Percentiles rank a stretch among this genome's conserved stretches.
These are phyloP conservation scores for Pythium dissotocum DNA, from an alignment of 352 stramenopile genomes.

Conservation along the genomic window DNA sequence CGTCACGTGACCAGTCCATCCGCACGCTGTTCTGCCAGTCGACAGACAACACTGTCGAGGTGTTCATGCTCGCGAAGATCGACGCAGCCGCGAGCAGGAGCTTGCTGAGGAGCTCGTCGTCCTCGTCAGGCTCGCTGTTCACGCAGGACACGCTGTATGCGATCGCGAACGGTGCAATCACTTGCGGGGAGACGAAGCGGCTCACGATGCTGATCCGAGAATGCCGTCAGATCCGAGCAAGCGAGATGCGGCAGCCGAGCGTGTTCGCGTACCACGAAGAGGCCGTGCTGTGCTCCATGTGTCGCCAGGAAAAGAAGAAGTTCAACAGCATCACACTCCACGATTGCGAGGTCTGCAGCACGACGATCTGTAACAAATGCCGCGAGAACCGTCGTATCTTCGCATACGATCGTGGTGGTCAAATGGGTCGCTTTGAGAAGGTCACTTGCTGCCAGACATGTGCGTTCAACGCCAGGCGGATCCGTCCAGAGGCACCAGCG, in stretches of 20 bases:
- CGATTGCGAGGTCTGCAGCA: conserved; percentile 33
- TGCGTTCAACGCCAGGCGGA: conserved; percentile 11
- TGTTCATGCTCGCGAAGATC: conserved; percentile 9
- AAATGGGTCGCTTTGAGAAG: conserved; percentile 13
- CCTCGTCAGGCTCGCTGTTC: conserved; percentile 1
- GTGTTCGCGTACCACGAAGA: conserved; percentile 19
- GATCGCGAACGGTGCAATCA: conserved; percentile 20
- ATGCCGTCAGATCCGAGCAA: conserved; percentile 24
- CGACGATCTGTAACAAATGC: conserved; percentile 34
- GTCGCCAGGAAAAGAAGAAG: conserved; percentile 37
- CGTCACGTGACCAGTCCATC: conserved; percentile 22
- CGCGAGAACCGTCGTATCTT: conserved; percentile 39
- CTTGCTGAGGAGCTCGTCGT: conserved; percentile 1
- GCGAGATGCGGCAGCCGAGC: conserved; percentile 3
- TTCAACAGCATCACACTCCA: conserved; percentile 32
- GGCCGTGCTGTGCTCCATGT: conserved; percentile 33
- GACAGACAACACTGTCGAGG: conserved; percentile 8
- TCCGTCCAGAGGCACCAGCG: conserved; percentile 7
- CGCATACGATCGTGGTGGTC: conserved; percentile 20
- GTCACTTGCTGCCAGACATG: conserved; percentile 19
- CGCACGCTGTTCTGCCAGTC: conserved; percentile 12
- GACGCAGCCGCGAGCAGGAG: neutral
- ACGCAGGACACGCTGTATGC: conserved; percentile 5
- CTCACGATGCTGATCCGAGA: conserved; percentile 24
- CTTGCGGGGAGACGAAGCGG: conserved; percentile 17